Base-by-base conservation (phyloP, 2,329 filamentous ascomycete genomes). In the Claviceps digitariae region DNA sequence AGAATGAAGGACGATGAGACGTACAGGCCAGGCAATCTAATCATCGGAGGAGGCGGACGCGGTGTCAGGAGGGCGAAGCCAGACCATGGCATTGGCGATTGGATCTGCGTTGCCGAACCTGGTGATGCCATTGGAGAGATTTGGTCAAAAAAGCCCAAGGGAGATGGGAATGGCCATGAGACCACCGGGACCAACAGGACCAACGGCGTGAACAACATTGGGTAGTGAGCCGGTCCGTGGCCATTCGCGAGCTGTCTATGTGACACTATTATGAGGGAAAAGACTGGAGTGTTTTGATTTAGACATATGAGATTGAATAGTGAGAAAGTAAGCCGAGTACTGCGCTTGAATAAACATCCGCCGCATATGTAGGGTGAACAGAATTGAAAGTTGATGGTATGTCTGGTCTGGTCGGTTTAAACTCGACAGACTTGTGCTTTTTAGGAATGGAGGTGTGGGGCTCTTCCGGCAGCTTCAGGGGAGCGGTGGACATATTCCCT, bases 11-110 rank as follows among this genome's bases (percentile, higher is more conserved):
- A 70, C 8, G 77, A 90, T 55, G 63, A 73, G 1, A 70, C 60
- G 0, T 93, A 91, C 61, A 75, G 87, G 0, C 87, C 87, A 0
- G 87, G 87, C 0, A 93, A 93, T 56, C 65, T 93, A 52, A 89
- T 93, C 56, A 68, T 90, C 2, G 87, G 87, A 0, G 87, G 87
- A 1, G 87, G 87, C 17, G 87, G 87, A 0, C 72, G 87, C 31
- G 87, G 87, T 1, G 72, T 81, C 1, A 74, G 79, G 27, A 69
- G 61, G 9, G 87, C 87, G 1, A 81, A 84, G 0, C 62, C 74
- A 7, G 67, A 81, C 29, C 67, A 77, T 54, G 86, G 85, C 0
- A 87, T 83, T 51, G 87, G 87, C 0, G 77, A 86, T 15, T 91
- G 87, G 87, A 73, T 77, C 4, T 79, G 84, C 52, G 72, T 82